phyloP scores from a whole-genome alignment of 1,284 basidiomycete genomes.

The Ceratobasidium sp. region DNA sequence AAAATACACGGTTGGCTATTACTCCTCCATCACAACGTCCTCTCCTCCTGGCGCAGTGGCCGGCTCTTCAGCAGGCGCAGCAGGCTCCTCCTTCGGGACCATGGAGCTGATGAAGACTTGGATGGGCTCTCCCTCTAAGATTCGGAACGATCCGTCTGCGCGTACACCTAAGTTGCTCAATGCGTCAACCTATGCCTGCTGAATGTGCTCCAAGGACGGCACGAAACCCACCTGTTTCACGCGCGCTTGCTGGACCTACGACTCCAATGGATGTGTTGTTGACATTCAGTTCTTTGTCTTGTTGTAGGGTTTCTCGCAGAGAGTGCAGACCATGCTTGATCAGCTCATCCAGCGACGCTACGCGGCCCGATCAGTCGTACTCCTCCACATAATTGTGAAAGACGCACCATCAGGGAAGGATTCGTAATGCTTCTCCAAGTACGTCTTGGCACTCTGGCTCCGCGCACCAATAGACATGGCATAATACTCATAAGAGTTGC shows the following conservation, averaged over 20 bases:
- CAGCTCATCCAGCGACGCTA: constrained; percentile 86
- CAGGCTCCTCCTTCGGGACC: constrained; percentile 69
- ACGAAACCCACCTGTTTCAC: constrained; percentile 63
- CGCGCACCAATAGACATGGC: constrained; percentile 99
- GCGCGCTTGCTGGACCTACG: constrained; percentile 75
- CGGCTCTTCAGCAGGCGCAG: constrained; percentile 54
- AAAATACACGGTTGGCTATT: constrained; percentile 51
- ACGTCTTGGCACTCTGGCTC: constrained; percentile 98
- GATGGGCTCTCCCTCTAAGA: constrained; percentile 82
- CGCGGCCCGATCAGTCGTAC: not conserved
- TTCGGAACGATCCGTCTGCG: constrained; percentile 75
- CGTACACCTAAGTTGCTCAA: constrained; percentile 54
- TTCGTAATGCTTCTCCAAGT: constrained; percentile 94
- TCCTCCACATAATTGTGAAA: not conserved
- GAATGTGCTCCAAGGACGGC: constrained; percentile 1
- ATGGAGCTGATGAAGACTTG: constrained; percentile 79
- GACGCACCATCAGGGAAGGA: constrained; percentile 85
- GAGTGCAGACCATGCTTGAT: constrained; percentile 94
- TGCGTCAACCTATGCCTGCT: not conserved
- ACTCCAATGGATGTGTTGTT: constrained; percentile 96
- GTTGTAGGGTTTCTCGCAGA: constrained; percentile 94
- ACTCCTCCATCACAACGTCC: constrained; percentile 86
- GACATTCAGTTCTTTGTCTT: constrained; percentile 93
- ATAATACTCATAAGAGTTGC: constrained; percentile 98
- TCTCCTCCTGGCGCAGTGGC: constrained; percentile 60